A percentile compares a stretch with the other conserved stretches of the same genome.
Evolutionary conservation across 345 rosid genomes (phyloP).

Genomic region (Pistacia atlantica): DNA sequence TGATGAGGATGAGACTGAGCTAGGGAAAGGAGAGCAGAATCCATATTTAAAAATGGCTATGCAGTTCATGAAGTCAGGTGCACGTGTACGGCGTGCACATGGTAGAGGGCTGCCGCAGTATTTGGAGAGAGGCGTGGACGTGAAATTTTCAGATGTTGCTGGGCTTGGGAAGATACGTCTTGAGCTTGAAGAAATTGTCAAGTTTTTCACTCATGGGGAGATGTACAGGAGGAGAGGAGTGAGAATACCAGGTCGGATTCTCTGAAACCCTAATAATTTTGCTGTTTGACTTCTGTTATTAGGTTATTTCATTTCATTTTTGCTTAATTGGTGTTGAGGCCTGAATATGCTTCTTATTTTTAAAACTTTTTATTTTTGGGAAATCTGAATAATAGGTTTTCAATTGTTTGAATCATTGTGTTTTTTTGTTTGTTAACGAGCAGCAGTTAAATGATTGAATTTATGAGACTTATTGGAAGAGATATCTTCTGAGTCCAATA

Average conservation of each 20-base stretch:
- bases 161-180: slow-evolving; percentile 95
- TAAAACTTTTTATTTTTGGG: neutral
- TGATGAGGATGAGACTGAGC: slow-evolving; percentile 62
- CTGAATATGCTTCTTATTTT: neutral
- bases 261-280: slow-evolving; percentile 9
- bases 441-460: neutral
- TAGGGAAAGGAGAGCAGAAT: slow-evolving; percentile 66
- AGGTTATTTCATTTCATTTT: neutral
- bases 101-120: slow-evolving; percentile 79
- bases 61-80: slow-evolving; percentile 98
- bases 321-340: neutral
- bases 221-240: slow-evolving; percentile 94
- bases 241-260: slow-evolving; percentile 74
- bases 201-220: slow-evolving; percentile 96
- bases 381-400: neutral
- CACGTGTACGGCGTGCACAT: slow-evolving; percentile 73
- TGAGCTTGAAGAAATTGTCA: slow-evolving; percentile 94
- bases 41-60: slow-evolving; percentile 77
- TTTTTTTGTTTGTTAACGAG: neutral
- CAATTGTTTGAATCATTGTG: neutral
- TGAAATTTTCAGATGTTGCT: slow-evolving; percentile 88
- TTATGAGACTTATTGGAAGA: neutral
- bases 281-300: slow-evolving; percentile 4
- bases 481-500: neutral
- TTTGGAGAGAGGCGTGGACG: slow-evolving; percentile 86